Evolutionary conservation across 1,284 basidiomycete species (phyloP).

Genomic region (Ganoderma leucocontextum): DNA sequence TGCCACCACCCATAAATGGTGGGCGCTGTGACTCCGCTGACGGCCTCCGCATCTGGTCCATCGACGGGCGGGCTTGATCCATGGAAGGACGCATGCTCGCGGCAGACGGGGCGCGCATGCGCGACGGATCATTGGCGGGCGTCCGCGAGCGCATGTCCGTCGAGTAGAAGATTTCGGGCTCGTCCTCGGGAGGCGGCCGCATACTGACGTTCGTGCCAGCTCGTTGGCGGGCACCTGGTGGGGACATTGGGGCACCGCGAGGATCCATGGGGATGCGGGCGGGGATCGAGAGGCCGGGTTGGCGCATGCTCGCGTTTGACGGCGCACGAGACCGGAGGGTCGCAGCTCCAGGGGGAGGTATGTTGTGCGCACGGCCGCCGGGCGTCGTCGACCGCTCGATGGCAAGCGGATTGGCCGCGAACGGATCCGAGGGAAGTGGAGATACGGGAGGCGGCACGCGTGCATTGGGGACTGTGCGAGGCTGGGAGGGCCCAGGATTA

Average conservation of each 20-base stretch:
- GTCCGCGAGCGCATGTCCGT: slow-evolving; percentile 29
- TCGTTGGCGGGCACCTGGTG: slow-evolving; percentile 30
- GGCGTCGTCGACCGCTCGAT: slow-evolving; percentile 31
- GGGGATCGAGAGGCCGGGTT: slow-evolving; percentile 36
- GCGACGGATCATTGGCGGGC: slow-evolving; percentile 28
- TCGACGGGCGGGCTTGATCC: slow-evolving; percentile 21
- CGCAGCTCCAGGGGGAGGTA: slow-evolving; percentile 24
- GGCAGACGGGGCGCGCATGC: slow-evolving; percentile 33
- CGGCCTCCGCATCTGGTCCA: slow-evolving; percentile 15
- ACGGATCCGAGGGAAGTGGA: slow-evolving; percentile 15
- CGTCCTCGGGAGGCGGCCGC: slow-evolving; percentile 21
- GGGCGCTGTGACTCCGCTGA: slow-evolving; percentile 25
- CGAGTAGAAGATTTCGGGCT: slow-evolving; percentile 36
- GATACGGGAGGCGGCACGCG: slow-evolving; percentile 23
- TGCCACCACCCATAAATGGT: slow-evolving; percentile 21
- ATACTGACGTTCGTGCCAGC: slow-evolving; percentile 35
- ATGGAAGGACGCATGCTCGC: slow-evolving; percentile 30
- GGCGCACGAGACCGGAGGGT: slow-evolving; percentile 32
- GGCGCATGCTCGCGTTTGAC: slow-evolving; percentile 35
- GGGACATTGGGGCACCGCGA: slow-evolving; percentile 4
- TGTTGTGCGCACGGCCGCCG: slow-evolving; percentile 25
- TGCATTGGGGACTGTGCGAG: slow-evolving; percentile 14
- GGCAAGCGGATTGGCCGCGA: slow-evolving; percentile 25
- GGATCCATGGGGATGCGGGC: slow-evolving; percentile 11
- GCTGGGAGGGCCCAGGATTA: slow-evolving; percentile 25